Evolutionary conservation across 495 filamentous ascomycete genomes (phyloP).

Genomic region (Penicillium longicatenatum): DNA sequence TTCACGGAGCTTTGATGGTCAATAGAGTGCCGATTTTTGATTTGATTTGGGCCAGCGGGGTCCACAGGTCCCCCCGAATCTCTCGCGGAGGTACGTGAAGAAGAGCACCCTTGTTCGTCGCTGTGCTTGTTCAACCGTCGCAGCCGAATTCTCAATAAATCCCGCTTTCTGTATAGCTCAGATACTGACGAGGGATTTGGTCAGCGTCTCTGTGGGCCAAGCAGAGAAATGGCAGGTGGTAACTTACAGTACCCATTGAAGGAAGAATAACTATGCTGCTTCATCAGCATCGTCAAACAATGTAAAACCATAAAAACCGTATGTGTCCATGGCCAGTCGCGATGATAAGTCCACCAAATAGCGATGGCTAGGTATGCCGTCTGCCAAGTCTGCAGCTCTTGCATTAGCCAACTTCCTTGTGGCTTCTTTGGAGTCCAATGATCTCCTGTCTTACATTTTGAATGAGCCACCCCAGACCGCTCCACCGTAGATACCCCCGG

Average conservation of each 20-base stretch:
- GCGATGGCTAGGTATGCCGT: constrained; percentile 57
- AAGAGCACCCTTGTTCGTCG: neutral
- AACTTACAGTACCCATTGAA: constrained; percentile 67
- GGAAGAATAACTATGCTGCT: constrained; percentile 74
- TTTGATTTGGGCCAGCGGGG: constrained; percentile 9
- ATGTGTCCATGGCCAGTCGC: constrained; percentile 78
- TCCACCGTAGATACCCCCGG: constrained; percentile 61
- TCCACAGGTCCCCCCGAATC: constrained; percentile 1
- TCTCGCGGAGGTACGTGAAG: constrained; percentile 4
- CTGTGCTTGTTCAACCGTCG: constrained; percentile 38
- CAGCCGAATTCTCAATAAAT: constrained; percentile 44
- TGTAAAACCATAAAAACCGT: constrained; percentile 73
- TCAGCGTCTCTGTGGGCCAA: neutral
- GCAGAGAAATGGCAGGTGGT: neutral
- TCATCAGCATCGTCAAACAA: constrained; percentile 72
- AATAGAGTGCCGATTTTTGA: constrained; percentile 1
- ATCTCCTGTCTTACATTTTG: constrained; percentile 51
- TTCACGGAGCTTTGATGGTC: constrained; percentile 1
- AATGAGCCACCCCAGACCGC: constrained; percentile 63
- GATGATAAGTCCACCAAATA: constrained; percentile 60
- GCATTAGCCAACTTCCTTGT: neutral
- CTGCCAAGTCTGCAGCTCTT: constrained; percentile 56
- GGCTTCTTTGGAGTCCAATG: too few relatives aligned
- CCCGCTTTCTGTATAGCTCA: constrained; percentile 52
- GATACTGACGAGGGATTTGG: constrained; percentile 44